Evolutionary conservation across 179 eudicot species (phyloP).

Genomic region (Corrigiola litoralis): DNA sequence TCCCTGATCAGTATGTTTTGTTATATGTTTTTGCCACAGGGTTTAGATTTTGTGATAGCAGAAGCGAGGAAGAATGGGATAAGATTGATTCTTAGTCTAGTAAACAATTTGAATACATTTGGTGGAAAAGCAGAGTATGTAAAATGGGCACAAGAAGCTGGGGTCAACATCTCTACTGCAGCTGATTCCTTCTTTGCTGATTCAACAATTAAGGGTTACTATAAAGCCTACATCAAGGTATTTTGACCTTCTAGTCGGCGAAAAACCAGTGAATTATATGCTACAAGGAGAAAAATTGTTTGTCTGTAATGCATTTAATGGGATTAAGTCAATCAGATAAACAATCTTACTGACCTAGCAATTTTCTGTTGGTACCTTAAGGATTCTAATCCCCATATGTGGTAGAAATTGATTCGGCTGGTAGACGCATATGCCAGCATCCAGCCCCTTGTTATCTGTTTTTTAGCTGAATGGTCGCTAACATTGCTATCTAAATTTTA

Average conservation of each 20-base stretch:
- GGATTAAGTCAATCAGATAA: neutral
- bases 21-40: slow-evolving; percentile 25
- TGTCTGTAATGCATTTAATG: neutral
- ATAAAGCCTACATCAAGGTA: slow-evolving; percentile 45
- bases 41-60: slow-evolving; percentile 48
- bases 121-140: slow-evolving; percentile 65
- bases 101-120: slow-evolving; percentile 53
- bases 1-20: slow-evolving; percentile 1
- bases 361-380: neutral
- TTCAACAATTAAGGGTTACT: slow-evolving; percentile 40
- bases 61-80: slow-evolving; percentile 55
- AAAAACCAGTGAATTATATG: neutral
- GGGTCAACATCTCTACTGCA: slow-evolving; percentile 36
- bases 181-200: slow-evolving; percentile 45
- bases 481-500: neutral
- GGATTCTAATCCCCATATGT: neutral
- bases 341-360: neutral
- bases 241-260: neutral
- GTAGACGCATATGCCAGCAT: neutral
- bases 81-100: slow-evolving; percentile 51
- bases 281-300: neutral
- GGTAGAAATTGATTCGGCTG: neutral
- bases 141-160: slow-evolving; percentile 51
- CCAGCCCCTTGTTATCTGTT: neutral
- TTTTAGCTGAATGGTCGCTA: neutral